Base-by-base conservation (phyloP, 2,329 filamentous ascomycete species). In the Colletotrichum sp. region DNA sequence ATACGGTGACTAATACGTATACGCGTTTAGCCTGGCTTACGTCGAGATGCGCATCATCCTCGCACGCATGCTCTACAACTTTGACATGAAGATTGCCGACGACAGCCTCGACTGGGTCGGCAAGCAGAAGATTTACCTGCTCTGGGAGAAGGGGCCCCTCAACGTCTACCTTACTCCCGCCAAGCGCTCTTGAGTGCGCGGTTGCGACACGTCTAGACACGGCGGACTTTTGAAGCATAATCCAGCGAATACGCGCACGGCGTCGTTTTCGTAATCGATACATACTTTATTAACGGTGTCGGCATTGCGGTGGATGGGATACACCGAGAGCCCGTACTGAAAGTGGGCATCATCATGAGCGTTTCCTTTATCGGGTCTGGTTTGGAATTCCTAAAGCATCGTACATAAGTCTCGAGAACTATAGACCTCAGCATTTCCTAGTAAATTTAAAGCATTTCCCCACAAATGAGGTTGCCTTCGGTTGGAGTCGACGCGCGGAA, bases 31-130 rank as follows among this genome's bases (percentile, higher is more conserved):
- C 74, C 83, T 89, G 34, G 88, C 89, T 0, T 87, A 87, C 64
- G 83, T 84, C 4, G 88, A 90, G 78, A 87, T 90, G 85, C 85
- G 88, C 3, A 76, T 89, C 8, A 86, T 89, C 15, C 77, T 89
- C 3, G 83, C 87, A 3, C 84, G 85, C 9, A 74, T 90, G 16
- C 78, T 90, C 4, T 89, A 81, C 71, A 85, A 86, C 34, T 90
- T 90, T 71, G 88, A 90, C 70, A 76, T 89, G 60, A 79, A 83
- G 55, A 80, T 89, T 7, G 79, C 78, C 6, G 78, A 83, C 12
- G 82, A 84, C 26, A 82, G 83, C 21, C 63, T 76, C 7, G 74
- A 82, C 26, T 88, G 87, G 86, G 83, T 85, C 7, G 71, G 79
- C 60, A 57, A 36, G 7, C 75, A 76, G 21, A 75, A 76, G 71